Conservation (phyloP, 2,329 filamentous ascomycete species). For the Chrysoporthe cubensis region DNA sequence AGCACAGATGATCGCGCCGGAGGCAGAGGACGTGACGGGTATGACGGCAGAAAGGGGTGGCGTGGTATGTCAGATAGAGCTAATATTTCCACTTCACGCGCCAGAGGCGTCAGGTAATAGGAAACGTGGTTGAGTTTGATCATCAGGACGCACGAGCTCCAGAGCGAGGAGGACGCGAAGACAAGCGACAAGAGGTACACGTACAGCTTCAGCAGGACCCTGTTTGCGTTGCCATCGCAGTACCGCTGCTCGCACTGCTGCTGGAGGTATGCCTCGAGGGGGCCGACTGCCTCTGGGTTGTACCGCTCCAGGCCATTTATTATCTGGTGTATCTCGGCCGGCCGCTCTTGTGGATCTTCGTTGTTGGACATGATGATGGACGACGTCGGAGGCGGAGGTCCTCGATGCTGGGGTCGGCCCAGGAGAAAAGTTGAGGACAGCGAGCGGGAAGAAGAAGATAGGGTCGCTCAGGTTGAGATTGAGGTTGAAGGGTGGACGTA, state of each 20-base stretch:
- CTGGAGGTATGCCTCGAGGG: constrained; percentile 92
- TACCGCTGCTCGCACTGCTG: constrained; percentile 95
- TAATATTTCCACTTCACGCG: constrained; percentile 74
- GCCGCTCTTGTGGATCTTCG: constrained; percentile 90
- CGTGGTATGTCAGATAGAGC: constrained; percentile 69
- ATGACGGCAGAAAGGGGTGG: constrained; percentile 3
- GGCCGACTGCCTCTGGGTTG: constrained; percentile 93
- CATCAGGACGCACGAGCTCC: constrained; percentile 62
- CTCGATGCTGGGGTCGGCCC: constrained; percentile 10
- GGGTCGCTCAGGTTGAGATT: background rate
- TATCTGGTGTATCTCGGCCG: constrained; percentile 88
- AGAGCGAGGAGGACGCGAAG: constrained; percentile 15
- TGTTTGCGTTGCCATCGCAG: constrained; percentile 95
- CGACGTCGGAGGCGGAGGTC: constrained; percentile 34
- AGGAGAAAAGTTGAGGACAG: background rate
- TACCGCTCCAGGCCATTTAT: constrained; percentile 98
- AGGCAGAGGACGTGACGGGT: background rate
- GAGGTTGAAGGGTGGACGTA: constrained; percentile 2
- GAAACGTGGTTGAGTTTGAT: constrained; percentile 81
- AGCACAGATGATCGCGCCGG: background rate
- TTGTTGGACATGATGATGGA: constrained; percentile 61
- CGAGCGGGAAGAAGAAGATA: background rate
- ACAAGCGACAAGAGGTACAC: constrained; percentile 45
- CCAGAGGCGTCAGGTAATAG: constrained; percentile 85
- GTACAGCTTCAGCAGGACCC: constrained; percentile 96